phyloP scores from a whole-genome alignment of 108 stramenopile species.

The Fragilaria radians region DNA sequence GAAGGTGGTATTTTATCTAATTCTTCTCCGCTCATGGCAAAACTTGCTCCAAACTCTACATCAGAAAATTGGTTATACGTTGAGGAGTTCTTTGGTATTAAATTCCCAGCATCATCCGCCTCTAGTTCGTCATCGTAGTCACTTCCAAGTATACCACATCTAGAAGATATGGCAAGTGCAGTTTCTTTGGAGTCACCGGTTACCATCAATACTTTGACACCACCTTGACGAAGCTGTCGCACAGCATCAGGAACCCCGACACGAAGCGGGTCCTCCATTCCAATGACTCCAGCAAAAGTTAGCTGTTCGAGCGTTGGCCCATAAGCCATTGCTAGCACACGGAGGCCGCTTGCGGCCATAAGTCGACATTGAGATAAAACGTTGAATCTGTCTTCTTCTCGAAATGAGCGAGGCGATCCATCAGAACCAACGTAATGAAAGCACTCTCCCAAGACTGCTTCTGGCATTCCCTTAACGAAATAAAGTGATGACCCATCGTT shows the following conservation, averaged over 20 bases:
- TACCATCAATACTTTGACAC: constrained; percentile 93
- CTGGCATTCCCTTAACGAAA: constrained; percentile 95
- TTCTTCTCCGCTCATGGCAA: constrained; percentile 63
- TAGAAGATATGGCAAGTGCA: constrained; percentile 84
- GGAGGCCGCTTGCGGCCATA: constrained; percentile 80
- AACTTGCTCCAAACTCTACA: constrained; percentile 27
- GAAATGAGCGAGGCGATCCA: constrained; percentile 45
- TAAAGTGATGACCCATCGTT: constrained; percentile 48
- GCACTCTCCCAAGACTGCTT: constrained; percentile 82
- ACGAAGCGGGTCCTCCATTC: constrained; percentile 91
- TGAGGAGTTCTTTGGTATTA: neutral
- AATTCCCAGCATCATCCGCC: neutral
- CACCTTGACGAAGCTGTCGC: constrained; percentile 61
- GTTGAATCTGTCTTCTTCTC: constrained; percentile 33
- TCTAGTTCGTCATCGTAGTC: constrained; percentile 4
- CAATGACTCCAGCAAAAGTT: constrained; percentile 87
- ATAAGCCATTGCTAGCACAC: constrained; percentile 89
- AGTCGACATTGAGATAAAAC: constrained; percentile 49
- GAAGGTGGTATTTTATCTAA: constrained; percentile 68
- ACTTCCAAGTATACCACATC: constrained; percentile 75
- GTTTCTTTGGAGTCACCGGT: constrained; percentile 96
- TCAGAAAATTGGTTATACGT: constrained; percentile 8
- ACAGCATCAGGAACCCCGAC: constrained; percentile 79
- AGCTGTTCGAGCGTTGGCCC: constrained; percentile 51
- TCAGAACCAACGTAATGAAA: constrained; percentile 37